Conservation (phyloP, 768 basidiomycete species). For the Russula vinacea region DNA sequence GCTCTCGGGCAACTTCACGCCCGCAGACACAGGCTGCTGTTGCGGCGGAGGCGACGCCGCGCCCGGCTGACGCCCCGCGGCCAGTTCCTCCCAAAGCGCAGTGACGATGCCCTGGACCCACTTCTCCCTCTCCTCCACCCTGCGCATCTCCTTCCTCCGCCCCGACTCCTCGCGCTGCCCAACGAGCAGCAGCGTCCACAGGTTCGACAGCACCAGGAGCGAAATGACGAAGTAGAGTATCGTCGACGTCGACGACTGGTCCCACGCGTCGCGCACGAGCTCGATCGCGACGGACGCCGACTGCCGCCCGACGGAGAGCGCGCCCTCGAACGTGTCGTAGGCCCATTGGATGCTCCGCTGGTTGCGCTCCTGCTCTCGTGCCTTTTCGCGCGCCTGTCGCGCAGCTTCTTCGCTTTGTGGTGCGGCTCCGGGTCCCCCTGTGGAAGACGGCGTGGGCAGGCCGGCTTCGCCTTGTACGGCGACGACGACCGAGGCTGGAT, state of each 20-base stretch:
- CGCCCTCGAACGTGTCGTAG: slow-evolving; percentile 79
- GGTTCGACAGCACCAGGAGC: slow-evolving; percentile 68
- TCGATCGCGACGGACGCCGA: slow-evolving; percentile 72
- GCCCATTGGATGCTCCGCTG: slow-evolving; percentile 82
- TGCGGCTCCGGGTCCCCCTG: slow-evolving; percentile 29
- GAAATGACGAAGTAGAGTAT: slow-evolving; percentile 73
- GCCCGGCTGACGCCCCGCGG: slow-evolving; percentile 42
- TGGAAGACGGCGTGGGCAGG: slow-evolving; percentile 27
- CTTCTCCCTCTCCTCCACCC: slow-evolving; percentile 65
- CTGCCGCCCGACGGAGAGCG: slow-evolving; percentile 64
- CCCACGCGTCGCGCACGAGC: slow-evolving; percentile 76
- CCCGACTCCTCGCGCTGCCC: slow-evolving; percentile 48
- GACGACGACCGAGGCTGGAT: slow-evolving; percentile 52
- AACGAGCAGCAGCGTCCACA: slow-evolving; percentile 59
- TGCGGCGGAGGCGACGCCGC: not conserved
- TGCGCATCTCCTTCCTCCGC: slow-evolving; percentile 47
- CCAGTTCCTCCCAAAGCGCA: slow-evolving; percentile 70
- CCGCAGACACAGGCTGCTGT: not conserved
- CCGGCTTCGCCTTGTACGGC: slow-evolving; percentile 40
- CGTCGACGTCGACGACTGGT: slow-evolving; percentile 66
- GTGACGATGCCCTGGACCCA: slow-evolving; percentile 72
- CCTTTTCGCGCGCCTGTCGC: slow-evolving; percentile 49
- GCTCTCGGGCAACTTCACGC: slow-evolving; percentile 25
- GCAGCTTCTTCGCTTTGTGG: slow-evolving; percentile 38
- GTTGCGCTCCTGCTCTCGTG: slow-evolving; percentile 54